Percentiles rank a stretch among this genome's conserved stretches.
Conservation (phyloP, 129 eudicot genomes). For the Cynara cardunculus region DNA sequence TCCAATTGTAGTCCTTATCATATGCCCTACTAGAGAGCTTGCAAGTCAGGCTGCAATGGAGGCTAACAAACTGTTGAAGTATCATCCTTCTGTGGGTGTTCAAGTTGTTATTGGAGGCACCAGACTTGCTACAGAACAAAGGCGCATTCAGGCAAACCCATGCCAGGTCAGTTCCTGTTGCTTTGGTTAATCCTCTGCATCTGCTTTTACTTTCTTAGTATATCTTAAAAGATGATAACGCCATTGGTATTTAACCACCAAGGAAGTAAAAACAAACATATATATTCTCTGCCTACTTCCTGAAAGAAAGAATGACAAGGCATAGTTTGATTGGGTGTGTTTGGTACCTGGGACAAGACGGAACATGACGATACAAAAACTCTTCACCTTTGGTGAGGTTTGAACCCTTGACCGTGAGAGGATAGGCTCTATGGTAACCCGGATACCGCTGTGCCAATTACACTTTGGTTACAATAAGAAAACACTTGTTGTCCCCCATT, state of each 20-base stretch:
- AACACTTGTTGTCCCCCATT: background rate
- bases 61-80: conserved; percentile 76
- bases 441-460: too few species aligned
- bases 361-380: background rate
- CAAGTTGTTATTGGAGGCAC: conserved; percentile 99
- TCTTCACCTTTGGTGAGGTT: background rate
- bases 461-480: background rate
- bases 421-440: background rate
- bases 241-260: background rate
- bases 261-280: background rate
- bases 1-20: conserved; percentile 81
- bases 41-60: conserved; percentile 96
- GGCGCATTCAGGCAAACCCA: conserved; percentile 85
- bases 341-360: background rate
- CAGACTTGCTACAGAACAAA: conserved; percentile 80
- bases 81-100: conserved; percentile 91
- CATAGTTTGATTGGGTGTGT: background rate
- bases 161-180: conserved; percentile 68
- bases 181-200: background rate
- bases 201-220: background rate
- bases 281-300: background rate
- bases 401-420: background rate
- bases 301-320: background rate
- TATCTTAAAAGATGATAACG: background rate
- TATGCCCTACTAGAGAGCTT: conserved; percentile 98